Percentiles rank a stretch among this genome's conserved stretches.
These are phyloP conservation scores for Corrigiola litoralis DNA, from an alignment of 179 eudicot species.

Conservation along the genomic window DNA sequence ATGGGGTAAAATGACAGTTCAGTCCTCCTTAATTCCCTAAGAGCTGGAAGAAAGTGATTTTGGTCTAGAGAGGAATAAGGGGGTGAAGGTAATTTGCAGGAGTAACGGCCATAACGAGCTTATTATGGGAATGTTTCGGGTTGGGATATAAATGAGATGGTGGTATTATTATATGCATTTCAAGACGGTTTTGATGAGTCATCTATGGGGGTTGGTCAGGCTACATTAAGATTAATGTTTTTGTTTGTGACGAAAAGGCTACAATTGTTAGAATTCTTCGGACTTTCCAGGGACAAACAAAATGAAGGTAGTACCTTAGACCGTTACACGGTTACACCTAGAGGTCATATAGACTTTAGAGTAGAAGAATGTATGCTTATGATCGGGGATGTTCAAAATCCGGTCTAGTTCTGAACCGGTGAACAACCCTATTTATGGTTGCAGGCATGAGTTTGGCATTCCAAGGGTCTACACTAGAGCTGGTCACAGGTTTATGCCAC, in stretches of 20 bases:
- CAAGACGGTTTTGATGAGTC: constrained; percentile 1
- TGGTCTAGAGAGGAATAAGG: not conserved
- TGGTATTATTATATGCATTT: not conserved
- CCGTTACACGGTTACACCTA: too few relatives aligned
- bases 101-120: constrained; percentile 24
- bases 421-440: too few relatives aligned
- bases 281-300: too few relatives aligned
- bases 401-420: too few relatives aligned
- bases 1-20: not conserved
- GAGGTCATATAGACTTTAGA: too few relatives aligned
- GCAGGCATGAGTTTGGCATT: too few relatives aligned
- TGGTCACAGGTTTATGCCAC: too few relatives aligned
- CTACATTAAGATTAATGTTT: not conserved
- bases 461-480: too few relatives aligned
- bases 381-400: too few relatives aligned
- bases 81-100: constrained; percentile 14
- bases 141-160: not conserved
- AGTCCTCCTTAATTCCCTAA: not conserved
- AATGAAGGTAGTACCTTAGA: too few relatives aligned
- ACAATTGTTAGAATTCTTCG: too few relatives aligned
- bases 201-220: not conserved
- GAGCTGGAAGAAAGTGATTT: not conserved
- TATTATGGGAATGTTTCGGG: constrained; percentile 30
- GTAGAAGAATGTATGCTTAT: too few relatives aligned
- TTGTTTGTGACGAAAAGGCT: not conserved